Evolutionary conservation across 768 basidiomycete species (phyloP).

Genomic region (Tylopilus sp.): DNA sequence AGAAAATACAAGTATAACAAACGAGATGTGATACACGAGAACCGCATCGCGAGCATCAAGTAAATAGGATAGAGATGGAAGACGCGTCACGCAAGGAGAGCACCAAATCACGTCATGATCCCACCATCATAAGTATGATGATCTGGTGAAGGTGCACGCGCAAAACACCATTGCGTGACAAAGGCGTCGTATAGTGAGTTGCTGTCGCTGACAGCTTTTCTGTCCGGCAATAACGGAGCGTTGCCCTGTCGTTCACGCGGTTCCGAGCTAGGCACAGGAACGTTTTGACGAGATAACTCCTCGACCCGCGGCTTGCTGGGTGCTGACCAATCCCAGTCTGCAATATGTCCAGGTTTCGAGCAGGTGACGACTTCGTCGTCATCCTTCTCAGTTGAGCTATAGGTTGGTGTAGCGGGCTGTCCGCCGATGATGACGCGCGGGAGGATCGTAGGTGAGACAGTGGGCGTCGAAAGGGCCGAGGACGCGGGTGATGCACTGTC

Average conservation of each 20-base stretch:
- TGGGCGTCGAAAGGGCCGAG: constrained; percentile 27
- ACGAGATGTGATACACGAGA: constrained; percentile 12
- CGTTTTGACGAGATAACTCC: not conserved
- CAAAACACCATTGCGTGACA: constrained; percentile 68
- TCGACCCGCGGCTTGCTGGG: not conserved
- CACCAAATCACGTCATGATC: constrained; percentile 17
- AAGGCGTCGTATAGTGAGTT: constrained; percentile 54
- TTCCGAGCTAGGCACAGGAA: constrained; percentile 19
- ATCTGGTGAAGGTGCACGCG: constrained; percentile 37
- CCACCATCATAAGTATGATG: constrained; percentile 10
- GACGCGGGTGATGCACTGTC: constrained; percentile 25
- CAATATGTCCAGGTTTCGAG: constrained; percentile 1
- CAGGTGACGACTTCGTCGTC: not conserved
- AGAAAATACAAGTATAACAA: constrained; percentile 26
- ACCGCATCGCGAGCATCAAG: not conserved
- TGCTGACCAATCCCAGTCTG: constrained; percentile 26
- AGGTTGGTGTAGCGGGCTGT: constrained; percentile 18
- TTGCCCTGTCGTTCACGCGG: constrained; percentile 7
- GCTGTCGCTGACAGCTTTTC: constrained; percentile 9
- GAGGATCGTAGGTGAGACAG: constrained; percentile 17
- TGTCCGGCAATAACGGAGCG: not conserved
- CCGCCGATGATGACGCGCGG: constrained; percentile 27
- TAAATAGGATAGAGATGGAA: not conserved
- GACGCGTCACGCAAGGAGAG: not conserved
- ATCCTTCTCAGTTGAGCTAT: not conserved